phyloP scores from a whole-genome alignment of 2,329 filamentous ascomycete species.

The Samsoniella hepiali region DNA sequence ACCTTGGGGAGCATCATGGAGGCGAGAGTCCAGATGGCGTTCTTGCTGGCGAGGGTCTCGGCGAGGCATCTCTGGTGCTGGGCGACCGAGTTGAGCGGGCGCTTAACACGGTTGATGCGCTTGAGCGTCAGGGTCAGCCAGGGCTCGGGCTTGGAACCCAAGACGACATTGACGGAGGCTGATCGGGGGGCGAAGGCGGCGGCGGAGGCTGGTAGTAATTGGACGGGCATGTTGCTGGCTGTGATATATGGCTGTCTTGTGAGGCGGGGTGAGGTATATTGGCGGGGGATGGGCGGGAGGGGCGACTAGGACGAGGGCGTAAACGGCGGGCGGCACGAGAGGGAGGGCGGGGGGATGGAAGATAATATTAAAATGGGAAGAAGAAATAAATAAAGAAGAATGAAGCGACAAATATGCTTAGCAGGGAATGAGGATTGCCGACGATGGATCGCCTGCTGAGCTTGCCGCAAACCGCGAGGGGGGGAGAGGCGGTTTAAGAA shows the following conservation, averaged over 20 bases:
- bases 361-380: slow-evolving; percentile 23
- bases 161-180: slow-evolving; percentile 89
- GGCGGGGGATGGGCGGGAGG: slow-evolving; percentile 22
- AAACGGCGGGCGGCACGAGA: slow-evolving; percentile 14
- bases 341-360: slow-evolving; percentile 12
- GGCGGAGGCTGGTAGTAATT: slow-evolving; percentile 90
- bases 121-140: slow-evolving; percentile 97
- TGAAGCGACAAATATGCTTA: slow-evolving; percentile 52
- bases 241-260: slow-evolving; percentile 21
- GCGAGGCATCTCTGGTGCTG: slow-evolving; percentile 95
- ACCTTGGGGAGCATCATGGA: slow-evolving; percentile 91
- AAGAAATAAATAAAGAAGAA: slow-evolving; percentile 39
- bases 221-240: slow-evolving; percentile 71
- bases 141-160: slow-evolving; percentile 87
- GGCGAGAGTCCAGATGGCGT: slow-evolving; percentile 91
- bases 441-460: slow-evolving; percentile 54
- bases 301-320: slow-evolving; percentile 22
- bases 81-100: slow-evolving; percentile 91
- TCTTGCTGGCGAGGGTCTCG: slow-evolving; percentile 83
- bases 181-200: slow-evolving; percentile 90
- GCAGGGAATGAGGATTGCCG: slow-evolving; percentile 28
- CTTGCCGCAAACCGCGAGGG: slow-evolving; percentile 45
- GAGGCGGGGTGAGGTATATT: slow-evolving; percentile 21
- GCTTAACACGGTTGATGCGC: slow-evolving; percentile 94
- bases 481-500: slow-evolving; percentile 27